Evolutionary conservation across 2,329 filamentous ascomycete genomes (phyloP).

Genomic region (Alternaria dauci): DNA sequence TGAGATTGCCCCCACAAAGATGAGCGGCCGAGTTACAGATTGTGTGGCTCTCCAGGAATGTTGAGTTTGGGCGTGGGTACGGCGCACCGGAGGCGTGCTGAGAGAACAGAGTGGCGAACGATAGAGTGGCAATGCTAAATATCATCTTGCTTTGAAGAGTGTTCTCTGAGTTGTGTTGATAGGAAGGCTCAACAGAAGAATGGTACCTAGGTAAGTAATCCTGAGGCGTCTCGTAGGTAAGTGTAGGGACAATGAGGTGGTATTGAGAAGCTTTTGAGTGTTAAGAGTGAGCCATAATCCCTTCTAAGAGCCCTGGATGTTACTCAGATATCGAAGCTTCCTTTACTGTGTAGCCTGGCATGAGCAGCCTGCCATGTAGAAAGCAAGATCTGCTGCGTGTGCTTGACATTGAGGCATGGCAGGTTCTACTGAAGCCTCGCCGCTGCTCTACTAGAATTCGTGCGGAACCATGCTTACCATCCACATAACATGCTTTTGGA

Average conservation of each 20-base stretch:
- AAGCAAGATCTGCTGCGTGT: not conserved
- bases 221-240: not conserved
- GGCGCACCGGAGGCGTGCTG: constrained; percentile 15
- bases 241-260: not conserved
- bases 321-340: not conserved
- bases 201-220: not conserved
- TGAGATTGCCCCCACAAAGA: constrained; percentile 1
- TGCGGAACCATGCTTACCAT: not conserved
- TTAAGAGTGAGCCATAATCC: not conserved
- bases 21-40: constrained; percentile 8
- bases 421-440: not conserved
- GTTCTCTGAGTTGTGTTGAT: not conserved
- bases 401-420: not conserved
- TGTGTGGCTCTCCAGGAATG: constrained; percentile 9
- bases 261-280: not conserved
- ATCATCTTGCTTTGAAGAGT: not conserved
- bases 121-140: not conserved
- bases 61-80: constrained; percentile 24
- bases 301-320: not conserved
- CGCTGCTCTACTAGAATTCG: not conserved
- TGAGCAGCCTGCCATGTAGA: not conserved
- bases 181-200: not conserved
- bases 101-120: constrained; percentile 16
- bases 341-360: not conserved
- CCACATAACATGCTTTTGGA: not conserved